Percentiles rank a stretch among this genome's conserved stretches.
Conservation (phyloP, 2,329 filamentous ascomycete species). For the Penicillium sp. region DNA sequence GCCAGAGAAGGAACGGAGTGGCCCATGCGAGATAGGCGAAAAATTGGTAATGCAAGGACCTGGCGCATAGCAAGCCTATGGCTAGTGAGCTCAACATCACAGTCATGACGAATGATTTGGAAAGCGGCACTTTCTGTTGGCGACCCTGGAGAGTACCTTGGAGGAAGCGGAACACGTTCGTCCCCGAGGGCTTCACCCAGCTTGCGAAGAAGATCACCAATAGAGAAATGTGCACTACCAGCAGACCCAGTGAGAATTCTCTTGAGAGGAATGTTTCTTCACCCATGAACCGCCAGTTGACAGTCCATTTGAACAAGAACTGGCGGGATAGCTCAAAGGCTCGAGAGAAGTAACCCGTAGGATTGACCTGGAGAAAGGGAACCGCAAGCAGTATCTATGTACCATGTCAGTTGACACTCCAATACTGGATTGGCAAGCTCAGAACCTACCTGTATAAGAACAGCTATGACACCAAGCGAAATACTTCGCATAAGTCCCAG, state of each 20-base stretch:
- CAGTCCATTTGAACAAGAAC: conserved; percentile 97
- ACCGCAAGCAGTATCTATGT: conserved; percentile 55
- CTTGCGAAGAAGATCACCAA: conserved; percentile 66
- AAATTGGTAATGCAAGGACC: conserved; percentile 93
- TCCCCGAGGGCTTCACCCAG: conserved; percentile 72
- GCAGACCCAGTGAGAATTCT: conserved; percentile 66
- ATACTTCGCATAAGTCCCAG: conserved; percentile 67
- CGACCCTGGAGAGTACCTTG: conserved; percentile 54
- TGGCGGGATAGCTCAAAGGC: conserved; percentile 90
- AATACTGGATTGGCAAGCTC: neutral
- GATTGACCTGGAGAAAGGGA: conserved; percentile 68
- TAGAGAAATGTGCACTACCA: conserved; percentile 66
- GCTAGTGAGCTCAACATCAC: conserved; percentile 74
- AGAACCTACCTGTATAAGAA: conserved; percentile 70
- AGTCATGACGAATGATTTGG: conserved; percentile 73
- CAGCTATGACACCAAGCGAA: conserved; percentile 69
- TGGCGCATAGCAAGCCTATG: conserved; percentile 80
- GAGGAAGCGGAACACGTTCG: conserved; percentile 58
- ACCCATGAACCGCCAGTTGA: conserved; percentile 96
- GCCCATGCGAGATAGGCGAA: conserved; percentile 90
- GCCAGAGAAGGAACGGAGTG: conserved; percentile 84
- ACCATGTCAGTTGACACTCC: neutral
- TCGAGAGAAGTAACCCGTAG: conserved; percentile 71
- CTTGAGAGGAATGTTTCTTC: conserved; percentile 76
- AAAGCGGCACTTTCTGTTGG: conserved; percentile 60